A percentile compares a stretch with the other conserved stretches of the same genome.
Conservation (phyloP, 164 flowering plant species). For the Liriodendron chinense region DNA sequence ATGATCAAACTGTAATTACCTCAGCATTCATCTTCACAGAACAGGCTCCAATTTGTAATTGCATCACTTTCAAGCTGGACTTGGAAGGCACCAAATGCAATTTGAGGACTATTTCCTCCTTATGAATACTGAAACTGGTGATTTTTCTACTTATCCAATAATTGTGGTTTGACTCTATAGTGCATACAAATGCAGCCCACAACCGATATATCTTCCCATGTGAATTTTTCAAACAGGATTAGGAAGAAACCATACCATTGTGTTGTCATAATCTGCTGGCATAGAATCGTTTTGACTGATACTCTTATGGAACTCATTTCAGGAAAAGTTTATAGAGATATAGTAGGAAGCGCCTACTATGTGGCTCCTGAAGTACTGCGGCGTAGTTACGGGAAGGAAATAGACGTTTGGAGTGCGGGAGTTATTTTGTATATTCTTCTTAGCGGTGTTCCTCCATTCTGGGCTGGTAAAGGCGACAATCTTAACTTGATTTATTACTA, state of each 20-base stretch:
- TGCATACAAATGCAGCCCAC: background rate
- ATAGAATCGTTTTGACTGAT: background rate
- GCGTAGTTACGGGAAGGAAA: constrained; percentile 86
- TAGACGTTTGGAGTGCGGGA: constrained; percentile 96
- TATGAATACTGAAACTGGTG: no score
- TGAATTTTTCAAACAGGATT: background rate
- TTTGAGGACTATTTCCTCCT: no score
- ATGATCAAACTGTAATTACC: no score
- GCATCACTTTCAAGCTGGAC: no score
- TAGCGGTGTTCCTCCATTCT: constrained; percentile 83
- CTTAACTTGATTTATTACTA: background rate
- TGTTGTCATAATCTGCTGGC: background rate
- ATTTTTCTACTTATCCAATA: no score
- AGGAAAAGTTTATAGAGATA: constrained; percentile 82
- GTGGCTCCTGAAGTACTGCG: constrained; percentile 91
- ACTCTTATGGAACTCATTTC: constrained; percentile 12
- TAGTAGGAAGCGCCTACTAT: constrained; percentile 95
- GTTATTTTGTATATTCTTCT: constrained; percentile 76
- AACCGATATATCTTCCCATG: background rate
- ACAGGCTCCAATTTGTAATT: no score
- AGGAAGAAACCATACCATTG: background rate
- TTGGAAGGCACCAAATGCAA: no score
- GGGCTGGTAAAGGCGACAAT: constrained; percentile 61
- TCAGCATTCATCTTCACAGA: no score
- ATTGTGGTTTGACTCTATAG: background rate